Percentiles rank a stretch among this genome's conserved stretches.
phyloP scores from a whole-genome alignment of 2,329 filamentous ascomycete genomes.

The Salinomyces thailandicus region DNA sequence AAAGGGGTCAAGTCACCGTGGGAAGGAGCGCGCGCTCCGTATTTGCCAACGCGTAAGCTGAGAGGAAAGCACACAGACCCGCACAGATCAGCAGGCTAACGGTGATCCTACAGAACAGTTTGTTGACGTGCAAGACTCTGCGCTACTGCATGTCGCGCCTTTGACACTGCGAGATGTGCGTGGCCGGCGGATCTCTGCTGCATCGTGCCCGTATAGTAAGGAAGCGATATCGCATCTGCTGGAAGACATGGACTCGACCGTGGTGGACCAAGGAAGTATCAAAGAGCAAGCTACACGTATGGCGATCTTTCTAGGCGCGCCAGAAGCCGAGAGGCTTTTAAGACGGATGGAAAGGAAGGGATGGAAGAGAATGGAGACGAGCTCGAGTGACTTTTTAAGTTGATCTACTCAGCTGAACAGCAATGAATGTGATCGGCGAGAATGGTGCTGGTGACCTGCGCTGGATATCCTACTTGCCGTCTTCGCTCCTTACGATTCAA shows the following conservation, averaged over 20 bases:
- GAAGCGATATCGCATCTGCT: conserved; percentile 31
- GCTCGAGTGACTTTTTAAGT: no score
- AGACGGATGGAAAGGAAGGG: conserved; percentile 20
- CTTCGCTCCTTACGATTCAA: no score
- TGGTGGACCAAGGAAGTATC: conserved; percentile 24
- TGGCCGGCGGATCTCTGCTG: conserved; percentile 43
- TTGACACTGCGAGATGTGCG: conserved; percentile 35
- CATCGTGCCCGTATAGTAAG: conserved; percentile 35
- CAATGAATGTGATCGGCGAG: no score
- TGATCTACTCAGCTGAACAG: no score
- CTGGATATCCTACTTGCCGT: no score
- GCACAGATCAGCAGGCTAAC: background rate
- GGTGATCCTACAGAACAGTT: conserved; percentile 22
- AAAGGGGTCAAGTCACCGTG: no score
- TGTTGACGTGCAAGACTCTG: conserved; percentile 38
- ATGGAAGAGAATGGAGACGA: conserved; percentile 13
- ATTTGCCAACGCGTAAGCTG: conserved; percentile 9
- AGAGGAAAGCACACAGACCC: background rate
- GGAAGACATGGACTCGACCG: conserved; percentile 27
- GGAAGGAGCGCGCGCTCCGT: no score
- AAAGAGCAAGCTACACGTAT: conserved; percentile 15
- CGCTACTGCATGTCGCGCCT: conserved; percentile 41
- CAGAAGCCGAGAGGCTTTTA: conserved; percentile 22
- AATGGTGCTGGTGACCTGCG: no score
- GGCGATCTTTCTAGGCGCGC: conserved; percentile 10